Evolutionary conservation across 2,329 filamentous ascomycete species (phyloP).

Genomic region (Penicillium fuscoglaucum): DNA sequence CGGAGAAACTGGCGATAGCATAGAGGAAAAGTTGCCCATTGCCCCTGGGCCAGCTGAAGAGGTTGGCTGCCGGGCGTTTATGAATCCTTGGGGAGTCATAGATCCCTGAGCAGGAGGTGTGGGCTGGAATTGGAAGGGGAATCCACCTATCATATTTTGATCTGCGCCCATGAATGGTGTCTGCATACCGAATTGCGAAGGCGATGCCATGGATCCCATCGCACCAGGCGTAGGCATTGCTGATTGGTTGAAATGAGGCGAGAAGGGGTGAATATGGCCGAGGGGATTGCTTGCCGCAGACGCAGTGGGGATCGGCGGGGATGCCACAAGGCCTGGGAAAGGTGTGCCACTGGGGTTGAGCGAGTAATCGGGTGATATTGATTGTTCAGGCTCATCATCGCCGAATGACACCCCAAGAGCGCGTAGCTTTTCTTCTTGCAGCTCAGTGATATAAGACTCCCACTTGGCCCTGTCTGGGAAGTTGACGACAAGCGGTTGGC

Average conservation of each 20-base stretch:
- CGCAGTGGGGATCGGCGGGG: conserved; percentile 76
- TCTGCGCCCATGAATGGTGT: conserved; percentile 61
- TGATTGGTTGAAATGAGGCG: conserved; percentile 60
- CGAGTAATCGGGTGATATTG: conserved; percentile 65
- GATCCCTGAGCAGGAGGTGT: conserved; percentile 52
- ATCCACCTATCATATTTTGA: conserved; percentile 62
- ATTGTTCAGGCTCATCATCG: conserved; percentile 67
- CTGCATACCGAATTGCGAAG: conserved; percentile 63
- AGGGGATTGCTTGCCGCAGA: conserved; percentile 72
- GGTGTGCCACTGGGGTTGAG: conserved; percentile 67
- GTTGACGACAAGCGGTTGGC: conserved; percentile 37
- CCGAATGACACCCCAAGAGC: conserved; percentile 84
- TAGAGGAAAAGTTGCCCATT: conserved; percentile 43
- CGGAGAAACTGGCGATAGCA: conserved; percentile 66
- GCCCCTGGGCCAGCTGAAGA: conserved; percentile 62
- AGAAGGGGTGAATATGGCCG: conserved; percentile 63
- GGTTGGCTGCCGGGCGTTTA: conserved; percentile 40
- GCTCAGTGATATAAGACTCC: conserved; percentile 76
- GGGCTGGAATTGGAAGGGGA: conserved; percentile 66
- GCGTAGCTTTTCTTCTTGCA: conserved; percentile 88
- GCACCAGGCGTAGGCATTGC: conserved; percentile 61
- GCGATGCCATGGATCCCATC: conserved; percentile 67
- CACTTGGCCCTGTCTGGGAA: conserved; percentile 57
- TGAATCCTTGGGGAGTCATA: conserved; percentile 46
- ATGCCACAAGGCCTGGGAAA: conserved; percentile 75